These are phyloP conservation scores for Candida frijolesensis DNA, from an alignment of 1,139 yeast species.

Conservation along the genomic window DNA sequence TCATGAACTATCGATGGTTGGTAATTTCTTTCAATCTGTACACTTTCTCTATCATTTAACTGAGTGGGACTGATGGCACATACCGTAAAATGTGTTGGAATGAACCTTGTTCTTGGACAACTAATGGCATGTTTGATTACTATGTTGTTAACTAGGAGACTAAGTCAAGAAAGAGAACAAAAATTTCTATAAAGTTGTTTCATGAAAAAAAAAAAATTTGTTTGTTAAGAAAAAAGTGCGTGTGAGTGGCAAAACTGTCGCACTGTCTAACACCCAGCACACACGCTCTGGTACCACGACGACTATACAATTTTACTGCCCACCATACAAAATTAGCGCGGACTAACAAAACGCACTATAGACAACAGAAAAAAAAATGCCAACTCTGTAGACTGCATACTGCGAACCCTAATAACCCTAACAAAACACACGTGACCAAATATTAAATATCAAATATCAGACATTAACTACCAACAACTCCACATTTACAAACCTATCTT, in stretches of 20 bases:
- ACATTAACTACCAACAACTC: neutral
- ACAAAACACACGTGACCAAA: slow-evolving; percentile 9
- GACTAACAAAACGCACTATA: neutral
- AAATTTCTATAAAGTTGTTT: slow-evolving; percentile 3
- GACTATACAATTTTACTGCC: too few relatives aligned
- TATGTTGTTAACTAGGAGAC: slow-evolving; percentile 6
- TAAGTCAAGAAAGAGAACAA: slow-evolving; percentile 7
- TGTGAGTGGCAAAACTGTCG: neutral
- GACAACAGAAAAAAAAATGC: neutral
- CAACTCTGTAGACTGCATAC: slow-evolving; percentile 9
- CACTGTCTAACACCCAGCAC: too few relatives aligned
- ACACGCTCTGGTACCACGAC: too few relatives aligned
- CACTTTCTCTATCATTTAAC: neutral
- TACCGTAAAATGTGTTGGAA: slow-evolving; percentile 99
- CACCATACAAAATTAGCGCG: neutral
- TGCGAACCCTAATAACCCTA: slow-evolving; percentile 22
- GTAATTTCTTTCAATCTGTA: too few relatives aligned
- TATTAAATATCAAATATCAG: neutral
- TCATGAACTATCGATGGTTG: too few relatives aligned
- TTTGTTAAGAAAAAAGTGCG: neutral
- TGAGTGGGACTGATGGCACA: slow-evolving; percentile 35
- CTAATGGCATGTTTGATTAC: slow-evolving; percentile 79
- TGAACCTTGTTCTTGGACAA: slow-evolving; percentile 98
- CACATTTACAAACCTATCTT: too few relatives aligned
- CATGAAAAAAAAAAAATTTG: slow-evolving; percentile 1